Evolutionary conservation across 306 rosid species (phyloP).

Genomic region (Pterocarpus macrocarpus): DNA sequence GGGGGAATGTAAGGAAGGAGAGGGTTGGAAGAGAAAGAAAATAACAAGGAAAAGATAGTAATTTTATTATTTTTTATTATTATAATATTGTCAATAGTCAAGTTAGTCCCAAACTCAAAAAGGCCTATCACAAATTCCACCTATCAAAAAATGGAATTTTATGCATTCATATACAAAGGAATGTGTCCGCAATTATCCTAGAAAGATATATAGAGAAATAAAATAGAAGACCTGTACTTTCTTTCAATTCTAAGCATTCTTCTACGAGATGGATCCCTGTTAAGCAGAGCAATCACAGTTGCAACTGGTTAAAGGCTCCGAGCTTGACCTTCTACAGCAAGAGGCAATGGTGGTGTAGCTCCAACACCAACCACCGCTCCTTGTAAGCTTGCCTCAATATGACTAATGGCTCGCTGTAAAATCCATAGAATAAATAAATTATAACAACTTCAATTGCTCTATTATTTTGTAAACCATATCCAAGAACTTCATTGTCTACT

Average conservation of each 20-base stretch:
- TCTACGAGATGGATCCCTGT: not conserved
- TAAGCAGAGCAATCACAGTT: not conserved
- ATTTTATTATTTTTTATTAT: no score
- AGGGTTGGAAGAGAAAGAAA: no score
- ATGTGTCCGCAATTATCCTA: not conserved
- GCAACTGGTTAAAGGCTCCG: constrained; percentile 62
- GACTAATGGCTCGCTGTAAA: constrained; percentile 85
- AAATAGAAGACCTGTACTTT: not conserved
- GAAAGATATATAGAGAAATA: constrained; percentile 21
- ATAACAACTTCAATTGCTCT: constrained; percentile 21
- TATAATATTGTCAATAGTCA: no score
- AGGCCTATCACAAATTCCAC: no score
- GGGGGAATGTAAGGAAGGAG: no score
- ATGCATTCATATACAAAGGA: not conserved
- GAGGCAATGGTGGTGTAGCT: constrained; percentile 97
- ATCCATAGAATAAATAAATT: constrained; percentile 31
- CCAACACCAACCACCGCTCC: constrained; percentile 98
- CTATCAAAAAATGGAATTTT: not conserved
- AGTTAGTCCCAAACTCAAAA: no score
- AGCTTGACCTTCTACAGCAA: constrained; percentile 99
- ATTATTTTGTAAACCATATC: constrained; percentile 32
- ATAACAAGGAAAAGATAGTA: no score
- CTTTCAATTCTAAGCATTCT: constrained; percentile 5
- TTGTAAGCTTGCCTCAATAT: constrained; percentile 95
- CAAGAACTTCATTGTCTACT: constrained; percentile 13